Conservation (phyloP, 306 rosid species). For the Rosa rugosa region DNA sequence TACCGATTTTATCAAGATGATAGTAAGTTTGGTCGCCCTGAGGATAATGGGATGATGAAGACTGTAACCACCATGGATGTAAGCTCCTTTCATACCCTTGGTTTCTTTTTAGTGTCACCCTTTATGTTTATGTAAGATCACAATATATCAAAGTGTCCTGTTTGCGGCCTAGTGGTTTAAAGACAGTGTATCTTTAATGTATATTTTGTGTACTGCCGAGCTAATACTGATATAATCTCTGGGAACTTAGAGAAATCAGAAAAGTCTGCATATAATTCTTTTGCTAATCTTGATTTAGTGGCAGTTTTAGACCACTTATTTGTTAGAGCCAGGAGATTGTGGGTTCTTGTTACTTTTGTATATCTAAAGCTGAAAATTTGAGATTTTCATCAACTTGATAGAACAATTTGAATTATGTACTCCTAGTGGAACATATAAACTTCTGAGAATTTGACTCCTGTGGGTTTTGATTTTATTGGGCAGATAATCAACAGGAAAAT, state of each 20-base stretch:
- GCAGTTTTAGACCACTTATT: neutral
- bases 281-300: neutral
- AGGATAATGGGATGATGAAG: conserved; percentile 58
- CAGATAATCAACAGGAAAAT: conserved; percentile 89
- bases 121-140: neutral
- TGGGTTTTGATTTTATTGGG: neutral
- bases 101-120: neutral
- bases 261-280: neutral
- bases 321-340: neutral
- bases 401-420: neutral
- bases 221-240: neutral
- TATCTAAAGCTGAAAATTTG: neutral
- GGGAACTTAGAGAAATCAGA: neutral
- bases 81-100: conserved; percentile 30
- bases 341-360: neutral
- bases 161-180: neutral
- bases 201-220: neutral
- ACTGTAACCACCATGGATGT: conserved; percentile 75
- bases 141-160: neutral
- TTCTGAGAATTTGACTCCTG: neutral
- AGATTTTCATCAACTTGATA: neutral
- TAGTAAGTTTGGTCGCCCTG: conserved; percentile 83
- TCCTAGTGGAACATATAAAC: neutral
- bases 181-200: neutral
- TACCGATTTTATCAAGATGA: conserved; percentile 79